Percentiles rank a stretch among this genome's conserved stretches.
phyloP scores from a whole-genome alignment of 169 alveolate species.

The Babesia microti region DNA sequence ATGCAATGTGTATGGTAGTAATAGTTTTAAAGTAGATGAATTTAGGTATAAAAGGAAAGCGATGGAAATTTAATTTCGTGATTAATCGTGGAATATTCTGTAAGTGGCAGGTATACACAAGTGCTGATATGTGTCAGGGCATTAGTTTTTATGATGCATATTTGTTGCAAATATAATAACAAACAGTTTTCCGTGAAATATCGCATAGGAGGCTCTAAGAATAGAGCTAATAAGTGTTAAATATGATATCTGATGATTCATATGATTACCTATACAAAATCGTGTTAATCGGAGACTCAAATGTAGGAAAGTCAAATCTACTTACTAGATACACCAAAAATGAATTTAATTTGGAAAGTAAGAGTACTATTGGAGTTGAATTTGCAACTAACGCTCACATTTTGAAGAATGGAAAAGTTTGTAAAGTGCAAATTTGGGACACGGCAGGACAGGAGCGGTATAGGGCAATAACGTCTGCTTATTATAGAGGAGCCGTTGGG shows the following conservation, averaged over 20 bases:
- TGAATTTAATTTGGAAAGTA: constrained; percentile 86
- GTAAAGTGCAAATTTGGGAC: constrained; percentile 97
- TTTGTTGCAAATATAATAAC: too few relatives aligned
- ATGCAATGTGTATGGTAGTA: too few relatives aligned
- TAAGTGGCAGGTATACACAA: too few relatives aligned
- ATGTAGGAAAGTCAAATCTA: constrained; percentile 89
- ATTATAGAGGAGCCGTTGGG: constrained; percentile 99
- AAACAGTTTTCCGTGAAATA: too few relatives aligned
- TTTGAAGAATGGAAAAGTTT: constrained; percentile 77
- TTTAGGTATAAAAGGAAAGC: too few relatives aligned
- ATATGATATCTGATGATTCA: constrained; percentile 30
- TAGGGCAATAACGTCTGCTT: constrained; percentile 96
- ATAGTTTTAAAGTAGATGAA: too few relatives aligned
- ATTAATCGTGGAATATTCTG: too few relatives aligned
- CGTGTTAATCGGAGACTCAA: constrained; percentile 86
- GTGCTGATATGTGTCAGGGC: too few relatives aligned
- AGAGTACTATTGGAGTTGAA: constrained; percentile 97
- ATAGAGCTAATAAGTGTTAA: neutral
- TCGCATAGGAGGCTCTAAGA: too few relatives aligned
- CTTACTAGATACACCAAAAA: constrained; percentile 83
- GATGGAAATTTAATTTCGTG: too few relatives aligned
- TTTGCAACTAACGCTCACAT: constrained; percentile 85
- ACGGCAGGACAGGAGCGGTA: constrained; percentile 99
- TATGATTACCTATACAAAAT: constrained; percentile 49
- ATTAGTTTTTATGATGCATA: too few relatives aligned